Evolutionary conservation across 2,329 filamentous ascomycete species (phyloP), one percentile per base, ranked within the genome.

Genomic region (Cytospora chrysosperma): DNA sequence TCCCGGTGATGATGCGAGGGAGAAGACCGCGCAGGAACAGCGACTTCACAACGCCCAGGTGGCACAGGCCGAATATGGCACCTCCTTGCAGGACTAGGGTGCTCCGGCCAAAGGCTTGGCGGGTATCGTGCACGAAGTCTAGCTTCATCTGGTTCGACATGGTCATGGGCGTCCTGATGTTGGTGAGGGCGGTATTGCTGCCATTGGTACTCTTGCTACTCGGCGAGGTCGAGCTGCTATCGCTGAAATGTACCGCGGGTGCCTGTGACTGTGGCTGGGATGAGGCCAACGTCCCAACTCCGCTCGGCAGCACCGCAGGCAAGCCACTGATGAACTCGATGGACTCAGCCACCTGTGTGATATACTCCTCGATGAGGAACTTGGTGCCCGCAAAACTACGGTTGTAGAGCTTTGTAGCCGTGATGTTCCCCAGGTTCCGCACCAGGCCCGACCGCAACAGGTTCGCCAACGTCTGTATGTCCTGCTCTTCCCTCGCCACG

Each of bases 401-500:
- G 70, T 93, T 93, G 78, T 93, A 97, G 1, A 97, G 81, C 67
- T 88, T 88, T 2, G 91, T 87, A 1, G 89, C 85, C 1, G 91
- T 92, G 69, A 97, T 96, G 73, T 96, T 96, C 63, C 92, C 93
- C n/a, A 96, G 80, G 71, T 97, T 97, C 40, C 93, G 87, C 32
- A 96, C 85, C 21, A 90, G 81, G 3, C 87, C 92, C 17, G 91
- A 92, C 28, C 92, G 88, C 47, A 97, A 81, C 21, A 96, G 82
- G 72, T 93, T 93, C 65, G 93, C 87, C 9, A 97, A 80, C 19
- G 85, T 84, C 62, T 92, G 82, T 51, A 93, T 83, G 74, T 96
- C 89, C 66, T 88, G 62, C 55, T 64, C 62, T 56, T 64, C 62
- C 28, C 65, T 54, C 13, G 65, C 65, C 43, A 60, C 30, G 10